Conservation (phyloP, 1,284 basidiomycete species). For the Malassezia restricta region DNA sequence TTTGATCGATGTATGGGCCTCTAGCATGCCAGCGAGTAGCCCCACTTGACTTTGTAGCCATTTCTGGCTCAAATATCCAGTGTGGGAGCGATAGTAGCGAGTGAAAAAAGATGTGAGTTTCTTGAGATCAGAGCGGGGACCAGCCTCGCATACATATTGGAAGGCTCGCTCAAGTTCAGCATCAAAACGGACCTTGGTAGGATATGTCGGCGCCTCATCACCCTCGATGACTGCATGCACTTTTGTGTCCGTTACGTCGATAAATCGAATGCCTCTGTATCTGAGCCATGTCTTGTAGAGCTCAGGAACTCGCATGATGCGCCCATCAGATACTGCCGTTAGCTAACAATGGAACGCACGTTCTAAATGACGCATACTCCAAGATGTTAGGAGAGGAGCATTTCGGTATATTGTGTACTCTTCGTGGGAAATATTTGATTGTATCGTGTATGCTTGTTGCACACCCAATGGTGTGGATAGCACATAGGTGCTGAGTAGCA, state of each 20-base stretch:
- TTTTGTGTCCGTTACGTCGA: conserved; percentile 32
- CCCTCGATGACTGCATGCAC: background rate
- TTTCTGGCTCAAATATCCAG: conserved; percentile 60
- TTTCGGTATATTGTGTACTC: no score
- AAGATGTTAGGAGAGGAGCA: background rate
- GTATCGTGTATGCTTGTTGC: no score
- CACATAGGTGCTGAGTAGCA: no score
- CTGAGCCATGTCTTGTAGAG: conserved; percentile 27
- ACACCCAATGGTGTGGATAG: no score
- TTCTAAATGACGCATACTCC: conserved; percentile 1
- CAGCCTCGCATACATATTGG: conserved; percentile 21
- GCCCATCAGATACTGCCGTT: background rate
- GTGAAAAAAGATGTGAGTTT: conserved; percentile 51
- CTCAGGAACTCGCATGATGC: conserved; percentile 13
- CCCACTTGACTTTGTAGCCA: conserved; percentile 55
- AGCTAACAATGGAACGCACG: background rate
- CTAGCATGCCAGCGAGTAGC: conserved; percentile 11
- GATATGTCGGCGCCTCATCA: conserved; percentile 15
- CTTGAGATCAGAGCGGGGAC: conserved; percentile 23
- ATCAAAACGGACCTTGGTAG: conserved; percentile 16
- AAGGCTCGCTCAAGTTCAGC: conserved; percentile 19
- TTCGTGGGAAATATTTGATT: no score
- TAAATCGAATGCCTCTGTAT: conserved; percentile 23
- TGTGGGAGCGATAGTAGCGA: conserved; percentile 53
- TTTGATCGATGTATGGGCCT: conserved; percentile 49